A percentile compares a stretch with the other conserved stretches of the same genome.
These are phyloP conservation scores for Nannochloropsis granulata DNA, from an alignment of 108 stramenopile species.

Conservation along the genomic window DNA sequence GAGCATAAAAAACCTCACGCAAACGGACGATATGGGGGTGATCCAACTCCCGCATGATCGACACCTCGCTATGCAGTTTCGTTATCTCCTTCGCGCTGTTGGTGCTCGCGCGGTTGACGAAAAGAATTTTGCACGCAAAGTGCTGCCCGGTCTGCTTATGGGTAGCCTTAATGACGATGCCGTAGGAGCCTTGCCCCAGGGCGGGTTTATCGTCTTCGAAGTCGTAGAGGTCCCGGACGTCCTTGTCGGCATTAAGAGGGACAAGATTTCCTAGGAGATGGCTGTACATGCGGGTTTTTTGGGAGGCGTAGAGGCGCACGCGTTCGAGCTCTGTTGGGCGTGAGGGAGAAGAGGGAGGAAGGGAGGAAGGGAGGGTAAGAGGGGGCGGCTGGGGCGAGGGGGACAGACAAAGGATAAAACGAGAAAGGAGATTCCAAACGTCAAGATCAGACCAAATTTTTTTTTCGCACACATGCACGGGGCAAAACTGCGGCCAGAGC, in stretches of 20 bases:
- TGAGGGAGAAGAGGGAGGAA: too few relatives aligned
- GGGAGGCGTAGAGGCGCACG: not conserved
- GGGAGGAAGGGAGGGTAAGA: too few relatives aligned
- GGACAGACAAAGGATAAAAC: too few relatives aligned
- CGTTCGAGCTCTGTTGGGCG: not conserved
- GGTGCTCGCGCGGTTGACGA: conserved; percentile 5
- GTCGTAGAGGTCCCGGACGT: not conserved
- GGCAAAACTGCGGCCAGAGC: not conserved
- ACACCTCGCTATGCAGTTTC: conserved; percentile 23
- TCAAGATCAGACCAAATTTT: not conserved
- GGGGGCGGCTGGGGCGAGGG: too few relatives aligned
- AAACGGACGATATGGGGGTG: conserved; percentile 40
- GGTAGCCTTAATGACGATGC: conserved; percentile 7
- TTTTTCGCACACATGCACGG: not conserved
- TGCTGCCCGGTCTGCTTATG: conserved; percentile 10
- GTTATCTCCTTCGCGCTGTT: conserved; percentile 4
- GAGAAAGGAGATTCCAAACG: too few relatives aligned
- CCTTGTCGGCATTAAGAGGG: not conserved
- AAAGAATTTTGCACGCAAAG: conserved; percentile 18
- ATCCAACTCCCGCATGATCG: conserved; percentile 16
- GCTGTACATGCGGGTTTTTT: not conserved
- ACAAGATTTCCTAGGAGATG: not conserved
- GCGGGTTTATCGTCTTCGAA: not conserved
- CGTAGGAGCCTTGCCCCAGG: conserved; percentile 18
- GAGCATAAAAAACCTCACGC: conserved; percentile 31